Evolutionary conservation across 2,329 filamentous ascomycete genomes (phyloP).

Genomic region (Pyricularia sp.): DNA sequence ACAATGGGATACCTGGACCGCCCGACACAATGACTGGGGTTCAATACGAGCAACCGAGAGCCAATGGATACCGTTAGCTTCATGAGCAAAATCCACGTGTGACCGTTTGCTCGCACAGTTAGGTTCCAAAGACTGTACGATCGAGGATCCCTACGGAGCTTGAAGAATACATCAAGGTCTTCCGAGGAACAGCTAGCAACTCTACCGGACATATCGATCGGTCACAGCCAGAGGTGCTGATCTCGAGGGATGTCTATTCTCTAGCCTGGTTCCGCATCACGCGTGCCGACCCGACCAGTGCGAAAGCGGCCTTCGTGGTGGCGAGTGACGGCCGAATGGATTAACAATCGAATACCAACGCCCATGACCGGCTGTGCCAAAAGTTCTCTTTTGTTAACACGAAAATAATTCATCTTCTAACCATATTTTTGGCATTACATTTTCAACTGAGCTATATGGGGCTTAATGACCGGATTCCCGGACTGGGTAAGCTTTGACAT

Average conservation of each 20-base stretch:
- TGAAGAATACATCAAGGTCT: too few species aligned
- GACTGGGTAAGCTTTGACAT: neutral
- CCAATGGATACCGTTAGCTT: conserved; percentile 31
- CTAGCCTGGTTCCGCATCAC: neutral
- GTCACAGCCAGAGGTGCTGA: neutral
- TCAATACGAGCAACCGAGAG: conserved; percentile 41
- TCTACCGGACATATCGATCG: neutral
- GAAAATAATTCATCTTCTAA: neutral
- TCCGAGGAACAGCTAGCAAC: neutral
- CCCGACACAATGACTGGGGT: conserved; percentile 55
- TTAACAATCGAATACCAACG: neutral
- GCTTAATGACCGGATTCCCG: neutral
- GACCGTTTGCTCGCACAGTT: neutral
- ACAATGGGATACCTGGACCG: conserved; percentile 23
- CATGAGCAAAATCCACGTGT: neutral
- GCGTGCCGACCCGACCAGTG: neutral
- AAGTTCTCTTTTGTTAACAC: neutral
- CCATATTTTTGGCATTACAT: neutral
- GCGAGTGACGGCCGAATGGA: neutral
- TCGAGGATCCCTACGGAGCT: neutral
- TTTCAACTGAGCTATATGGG: neutral
- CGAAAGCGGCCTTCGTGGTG: neutral
- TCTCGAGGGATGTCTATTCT: neutral
- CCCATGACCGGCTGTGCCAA: neutral
- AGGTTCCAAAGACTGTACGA: neutral